Evolutionary conservation across 148 eudicot species (phyloP), one percentile per base, ranked within the genome.

Genomic region (Vaccinium corymbosum): DNA sequence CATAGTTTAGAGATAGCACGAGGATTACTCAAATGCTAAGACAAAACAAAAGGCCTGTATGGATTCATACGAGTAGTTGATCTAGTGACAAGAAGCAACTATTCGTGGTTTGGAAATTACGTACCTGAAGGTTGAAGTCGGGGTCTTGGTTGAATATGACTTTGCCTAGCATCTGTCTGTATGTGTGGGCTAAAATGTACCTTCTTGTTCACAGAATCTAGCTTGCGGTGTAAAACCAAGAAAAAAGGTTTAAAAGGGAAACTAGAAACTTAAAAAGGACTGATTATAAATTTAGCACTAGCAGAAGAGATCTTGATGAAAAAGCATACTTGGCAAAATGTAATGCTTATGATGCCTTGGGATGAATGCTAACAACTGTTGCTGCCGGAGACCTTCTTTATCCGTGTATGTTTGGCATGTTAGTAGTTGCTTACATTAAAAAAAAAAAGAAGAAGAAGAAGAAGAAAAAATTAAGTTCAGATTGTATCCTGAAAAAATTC

Each of bases 341-440:
- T 95, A 95, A 84, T 92, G 98, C 82, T 93, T 94, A 91, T 95
- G 98, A 91, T 95, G 95, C 90, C 93, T 90, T 79, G 97, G 98
- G 84, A 91, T 90, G 71, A 94, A 80, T 53, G 98, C 94, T 88
- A 92, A 84, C 85, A 95, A 84, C 79, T 94, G 95, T 82, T 93
- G 95, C 88, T 94, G 97, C 85, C 97, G 86, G 52, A 92, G 89
- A 81, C 97, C 97, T 91, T 94, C 98, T 88, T 90, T 94, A 78
- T 90, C 90, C 92, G 88, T 90, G 79, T 89, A 93, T 20, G 92
- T 92, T 88, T 93, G 93, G 90, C 97, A 92, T 17, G 98, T 95
- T 56, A 88, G 87, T 85, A 93, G 89, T 92, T 92, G 90, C 98
- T 95, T 85, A n/a, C 59, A 82, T 50, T 51, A 88, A 50, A 85